phyloP scores from a whole-genome alignment of 176 grass and related monocot genomes.

The Urochloa ruziziensis region DNA sequence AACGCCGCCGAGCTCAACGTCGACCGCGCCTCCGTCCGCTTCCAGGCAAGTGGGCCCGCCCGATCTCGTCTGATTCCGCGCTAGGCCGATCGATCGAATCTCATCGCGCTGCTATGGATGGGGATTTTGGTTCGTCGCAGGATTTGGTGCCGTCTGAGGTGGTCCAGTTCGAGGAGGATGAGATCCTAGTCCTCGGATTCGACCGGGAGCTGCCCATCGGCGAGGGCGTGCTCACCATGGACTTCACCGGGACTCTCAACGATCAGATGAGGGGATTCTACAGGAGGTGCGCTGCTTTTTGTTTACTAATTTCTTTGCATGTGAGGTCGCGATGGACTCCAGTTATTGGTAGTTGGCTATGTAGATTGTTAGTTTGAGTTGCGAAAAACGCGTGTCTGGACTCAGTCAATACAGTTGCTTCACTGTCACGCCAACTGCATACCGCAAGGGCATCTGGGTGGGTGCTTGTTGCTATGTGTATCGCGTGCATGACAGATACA shows the following conservation, averaged over 20 bases:
- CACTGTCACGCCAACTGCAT: not conserved
- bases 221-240: constrained; percentile 54
- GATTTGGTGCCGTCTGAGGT: constrained; percentile 40
- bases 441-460: not conserved
- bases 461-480: not conserved
- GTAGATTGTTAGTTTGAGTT: not conserved
- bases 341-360: not conserved
- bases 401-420: not conserved
- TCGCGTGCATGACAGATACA: not conserved
- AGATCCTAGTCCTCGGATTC: constrained; percentile 68
- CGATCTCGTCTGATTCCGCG: not conserved
- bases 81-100: not conserved
- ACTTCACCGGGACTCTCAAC: constrained; percentile 65
- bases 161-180: constrained; percentile 54
- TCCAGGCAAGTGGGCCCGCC: not conserved
- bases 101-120: not conserved
- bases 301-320: not conserved
- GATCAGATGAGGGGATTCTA: constrained; percentile 89
- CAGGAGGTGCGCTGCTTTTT: constrained; percentile 44
- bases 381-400: not conserved
- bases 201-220: constrained; percentile 45
- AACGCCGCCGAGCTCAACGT: constrained; percentile 66
- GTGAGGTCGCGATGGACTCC: not conserved
- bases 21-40: constrained; percentile 40
- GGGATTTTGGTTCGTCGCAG: not conserved